These are phyloP conservation scores for Lupinus albus DNA, from an alignment of 306 rosid genomes.

Conservation along the genomic window DNA sequence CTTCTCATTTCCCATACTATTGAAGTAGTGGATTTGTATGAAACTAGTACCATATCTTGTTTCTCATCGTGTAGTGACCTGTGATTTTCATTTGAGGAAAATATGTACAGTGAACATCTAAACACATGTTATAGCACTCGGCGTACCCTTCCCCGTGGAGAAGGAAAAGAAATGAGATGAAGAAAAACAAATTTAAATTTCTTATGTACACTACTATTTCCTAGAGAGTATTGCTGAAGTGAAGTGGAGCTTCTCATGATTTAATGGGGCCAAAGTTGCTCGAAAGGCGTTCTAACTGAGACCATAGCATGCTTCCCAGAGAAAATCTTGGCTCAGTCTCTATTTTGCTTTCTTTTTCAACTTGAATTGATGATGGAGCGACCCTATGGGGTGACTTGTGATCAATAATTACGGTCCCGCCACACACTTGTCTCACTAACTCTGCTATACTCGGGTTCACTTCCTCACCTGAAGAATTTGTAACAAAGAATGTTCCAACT, in stretches of 20 bases:
- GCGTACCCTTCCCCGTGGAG: background rate
- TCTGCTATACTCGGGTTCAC: slow-evolving; percentile 58
- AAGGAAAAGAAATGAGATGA: background rate
- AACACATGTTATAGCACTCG: background rate
- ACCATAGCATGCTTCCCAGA: slow-evolving; percentile 73
- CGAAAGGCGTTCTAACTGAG: slow-evolving; percentile 73
- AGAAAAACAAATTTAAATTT: background rate
- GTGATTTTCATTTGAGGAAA: slow-evolving; percentile 7
- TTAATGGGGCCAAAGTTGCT: slow-evolving; percentile 53
- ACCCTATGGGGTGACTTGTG: slow-evolving; percentile 53
- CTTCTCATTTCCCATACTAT: background rate
- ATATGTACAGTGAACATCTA: slow-evolving; percentile 26
- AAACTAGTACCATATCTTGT: background rate
- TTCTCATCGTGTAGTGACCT: slow-evolving; percentile 2
- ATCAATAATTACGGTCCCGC: slow-evolving; percentile 58
- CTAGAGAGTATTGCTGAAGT: background rate
- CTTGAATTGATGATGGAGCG: slow-evolving; percentile 21
- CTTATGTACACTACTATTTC: slow-evolving; percentile 19
- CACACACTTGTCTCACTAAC: slow-evolving; percentile 56
- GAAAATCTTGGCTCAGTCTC: slow-evolving; percentile 54
- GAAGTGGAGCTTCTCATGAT: slow-evolving; percentile 33
- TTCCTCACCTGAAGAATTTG: slow-evolving; percentile 57
- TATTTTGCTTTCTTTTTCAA: background rate
- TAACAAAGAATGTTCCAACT: slow-evolving; percentile 72
- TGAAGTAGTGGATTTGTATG: background rate